These are phyloP conservation scores for Phylloporus sp. DNA, from an alignment of 768 basidiomycete genomes.

Conservation along the genomic window DNA sequence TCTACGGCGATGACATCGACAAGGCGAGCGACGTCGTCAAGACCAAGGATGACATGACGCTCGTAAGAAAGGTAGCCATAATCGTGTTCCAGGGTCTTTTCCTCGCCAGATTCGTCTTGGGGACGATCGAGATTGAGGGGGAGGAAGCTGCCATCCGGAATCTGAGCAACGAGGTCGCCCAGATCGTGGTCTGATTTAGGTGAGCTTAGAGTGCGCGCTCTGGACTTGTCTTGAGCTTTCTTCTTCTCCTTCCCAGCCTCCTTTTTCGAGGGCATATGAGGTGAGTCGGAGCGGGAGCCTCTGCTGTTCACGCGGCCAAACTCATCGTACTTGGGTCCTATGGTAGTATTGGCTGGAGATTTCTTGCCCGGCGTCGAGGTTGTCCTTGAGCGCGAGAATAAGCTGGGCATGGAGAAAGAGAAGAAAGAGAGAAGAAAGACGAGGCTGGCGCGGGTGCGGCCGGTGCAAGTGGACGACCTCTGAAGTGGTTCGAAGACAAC, in stretches of 20 bases:
- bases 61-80: constrained; percentile 77
- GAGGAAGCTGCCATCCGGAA: constrained; percentile 52
- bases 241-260: constrained; percentile 45
- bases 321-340: constrained; percentile 46
- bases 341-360: constrained; percentile 9
- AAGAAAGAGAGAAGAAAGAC: background rate
- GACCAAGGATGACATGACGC: constrained; percentile 71
- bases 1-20: constrained; percentile 69
- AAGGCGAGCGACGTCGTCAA: constrained; percentile 67
- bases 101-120: constrained; percentile 35
- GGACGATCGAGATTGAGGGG: constrained; percentile 50
- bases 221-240: constrained; percentile 34
- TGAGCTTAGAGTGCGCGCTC: constrained; percentile 42
- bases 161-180: constrained; percentile 34
- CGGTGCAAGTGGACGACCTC: constrained; percentile 15
- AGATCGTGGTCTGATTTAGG: constrained; percentile 34
- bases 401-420: constrained; percentile 56
- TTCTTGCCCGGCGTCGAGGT: constrained; percentile 53
- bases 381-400: constrained; percentile 70
- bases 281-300: constrained; percentile 31
- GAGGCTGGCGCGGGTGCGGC: constrained; percentile 5
- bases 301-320: constrained; percentile 59
- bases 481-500: constrained; percentile 10
- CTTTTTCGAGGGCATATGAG: constrained; percentile 38
- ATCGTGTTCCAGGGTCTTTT: constrained; percentile 40